Evolutionary conservation across 129 eudicot genomes (phyloP).

Genomic region (Erigeron canadensis): DNA sequence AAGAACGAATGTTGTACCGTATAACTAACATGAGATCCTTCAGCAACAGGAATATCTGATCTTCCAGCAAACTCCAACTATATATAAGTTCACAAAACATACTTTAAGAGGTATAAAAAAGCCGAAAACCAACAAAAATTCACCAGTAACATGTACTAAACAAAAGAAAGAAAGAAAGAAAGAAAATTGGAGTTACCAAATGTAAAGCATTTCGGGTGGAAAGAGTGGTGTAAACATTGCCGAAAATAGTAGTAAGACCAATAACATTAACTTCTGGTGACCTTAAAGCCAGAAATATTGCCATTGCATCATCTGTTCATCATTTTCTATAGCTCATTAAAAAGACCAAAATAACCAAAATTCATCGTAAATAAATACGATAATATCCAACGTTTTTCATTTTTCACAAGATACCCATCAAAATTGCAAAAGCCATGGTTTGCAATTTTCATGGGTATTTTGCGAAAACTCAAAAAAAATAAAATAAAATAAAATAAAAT

Average conservation of each 20-base stretch:
- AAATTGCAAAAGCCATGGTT: too few relatives aligned
- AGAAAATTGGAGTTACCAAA: slow-evolving; percentile 49
- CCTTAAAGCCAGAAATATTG: slow-evolving; percentile 85
- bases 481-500: not conserved
- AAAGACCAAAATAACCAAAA: too few relatives aligned
- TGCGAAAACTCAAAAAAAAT: not conserved
- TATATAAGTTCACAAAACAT: slow-evolving; percentile 3
- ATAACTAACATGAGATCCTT: slow-evolving; percentile 95
- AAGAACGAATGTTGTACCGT: slow-evolving; percentile 41
- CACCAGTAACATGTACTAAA: not conserved
- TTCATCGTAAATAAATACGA: too few relatives aligned
- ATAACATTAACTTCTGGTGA: slow-evolving; percentile 89
- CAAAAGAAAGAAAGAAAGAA: not conserved
- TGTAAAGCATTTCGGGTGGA: slow-evolving; percentile 97
- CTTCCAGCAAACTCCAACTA: slow-evolving; percentile 95
- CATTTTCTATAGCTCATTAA: too few relatives aligned
- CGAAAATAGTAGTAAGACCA: slow-evolving; percentile 91
- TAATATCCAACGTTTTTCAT: too few relatives aligned
- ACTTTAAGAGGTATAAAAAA: too few relatives aligned
- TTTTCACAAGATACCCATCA: too few relatives aligned
- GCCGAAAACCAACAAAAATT: not conserved
- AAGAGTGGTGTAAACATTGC: slow-evolving; percentile 93
- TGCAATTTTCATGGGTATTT: too few relatives aligned
- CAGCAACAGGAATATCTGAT: slow-evolving; percentile 95
- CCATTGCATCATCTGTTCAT: slow-evolving; percentile 93